A percentile compares a stretch with the other conserved stretches of the same genome.
Conservation (phyloP, 148 eudicot genomes). For the Rhododendron simsii region DNA sequence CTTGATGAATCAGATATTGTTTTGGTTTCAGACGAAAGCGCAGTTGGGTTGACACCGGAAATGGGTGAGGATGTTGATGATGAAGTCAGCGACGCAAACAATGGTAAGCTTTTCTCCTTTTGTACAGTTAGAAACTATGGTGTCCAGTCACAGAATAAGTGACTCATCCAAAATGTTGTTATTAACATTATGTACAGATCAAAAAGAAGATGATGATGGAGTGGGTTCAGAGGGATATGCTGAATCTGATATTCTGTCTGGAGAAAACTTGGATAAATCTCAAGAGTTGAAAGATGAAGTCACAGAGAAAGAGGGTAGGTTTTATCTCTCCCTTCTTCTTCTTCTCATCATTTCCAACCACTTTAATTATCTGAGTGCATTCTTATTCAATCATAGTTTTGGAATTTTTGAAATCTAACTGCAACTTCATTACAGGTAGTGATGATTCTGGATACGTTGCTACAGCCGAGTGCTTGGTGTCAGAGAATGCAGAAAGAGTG, state of each 20-base stretch:
- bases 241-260: neutral
- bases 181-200: neutral
- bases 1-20: conserved; percentile 5
- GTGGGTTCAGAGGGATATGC: conserved; percentile 9
- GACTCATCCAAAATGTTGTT: neutral
- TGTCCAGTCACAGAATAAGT: neutral
- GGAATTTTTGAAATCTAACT: neutral
- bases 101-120: conserved; percentile 1
- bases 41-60: neutral
- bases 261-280: neutral
- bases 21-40: neutral
- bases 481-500: neutral
- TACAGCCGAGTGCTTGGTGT: neutral
- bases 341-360: neutral
- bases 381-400: neutral
- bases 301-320: conserved; percentile 9
- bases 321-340: neutral
- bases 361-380: neutral
- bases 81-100: neutral
- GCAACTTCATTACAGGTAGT: neutral
- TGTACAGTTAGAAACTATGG: neutral
- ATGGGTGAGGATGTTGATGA: conserved; percentile 10
- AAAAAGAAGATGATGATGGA: conserved; percentile 9
- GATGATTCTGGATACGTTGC: neutral
- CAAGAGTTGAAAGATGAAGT: neutral